These are phyloP conservation scores for Pseudomassariella vexata DNA, from an alignment of 2,329 filamentous ascomycete genomes.

Conservation along the genomic window DNA sequence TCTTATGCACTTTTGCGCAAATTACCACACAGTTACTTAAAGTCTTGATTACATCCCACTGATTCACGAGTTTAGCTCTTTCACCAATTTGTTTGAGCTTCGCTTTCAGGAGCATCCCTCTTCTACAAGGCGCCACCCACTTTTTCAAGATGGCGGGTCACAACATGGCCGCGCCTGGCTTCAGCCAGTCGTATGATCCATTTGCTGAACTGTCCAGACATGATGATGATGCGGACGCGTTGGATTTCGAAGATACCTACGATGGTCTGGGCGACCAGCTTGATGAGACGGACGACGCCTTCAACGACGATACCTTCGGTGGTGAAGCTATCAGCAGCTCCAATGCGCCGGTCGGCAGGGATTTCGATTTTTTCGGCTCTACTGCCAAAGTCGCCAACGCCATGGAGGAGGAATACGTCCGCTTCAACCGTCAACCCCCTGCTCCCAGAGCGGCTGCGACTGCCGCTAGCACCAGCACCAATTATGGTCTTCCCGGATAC, in stretches of 20 bases:
- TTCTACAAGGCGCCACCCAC: too few species aligned
- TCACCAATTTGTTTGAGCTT: slow-evolving; percentile 65
- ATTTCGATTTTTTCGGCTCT: slow-evolving; percentile 95
- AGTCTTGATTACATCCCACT: too few species aligned
- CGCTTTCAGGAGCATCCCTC: slow-evolving; percentile 10
- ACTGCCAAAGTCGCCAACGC: slow-evolving; percentile 82
- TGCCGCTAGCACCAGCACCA: slow-evolving; percentile 19
- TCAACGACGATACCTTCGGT: slow-evolving; percentile 95
- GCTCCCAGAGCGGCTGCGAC: slow-evolving; percentile 34
- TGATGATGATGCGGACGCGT: slow-evolving; percentile 51
- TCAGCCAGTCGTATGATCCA: slow-evolving; percentile 77
- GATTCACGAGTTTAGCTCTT: too few species aligned
- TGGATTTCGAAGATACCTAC: slow-evolving; percentile 94
- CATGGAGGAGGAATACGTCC: slow-evolving; percentile 85
- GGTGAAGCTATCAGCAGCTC: slow-evolving; percentile 36
- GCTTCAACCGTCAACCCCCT: slow-evolving; percentile 71
- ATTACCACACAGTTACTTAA: too few species aligned
- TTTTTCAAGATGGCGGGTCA: slow-evolving; percentile 67
- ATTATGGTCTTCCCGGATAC: slow-evolving; percentile 27
- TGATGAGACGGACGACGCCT: slow-evolving; percentile 84
- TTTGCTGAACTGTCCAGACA: slow-evolving; percentile 74
- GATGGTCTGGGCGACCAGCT: slow-evolving; percentile 89
- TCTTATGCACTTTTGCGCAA: too few species aligned
- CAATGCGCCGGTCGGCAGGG: slow-evolving; percentile 64
- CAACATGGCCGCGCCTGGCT: slow-evolving; percentile 66